Conservation (phyloP, 805 yeast genomes). For the Allodekkera sacchari region DNA sequence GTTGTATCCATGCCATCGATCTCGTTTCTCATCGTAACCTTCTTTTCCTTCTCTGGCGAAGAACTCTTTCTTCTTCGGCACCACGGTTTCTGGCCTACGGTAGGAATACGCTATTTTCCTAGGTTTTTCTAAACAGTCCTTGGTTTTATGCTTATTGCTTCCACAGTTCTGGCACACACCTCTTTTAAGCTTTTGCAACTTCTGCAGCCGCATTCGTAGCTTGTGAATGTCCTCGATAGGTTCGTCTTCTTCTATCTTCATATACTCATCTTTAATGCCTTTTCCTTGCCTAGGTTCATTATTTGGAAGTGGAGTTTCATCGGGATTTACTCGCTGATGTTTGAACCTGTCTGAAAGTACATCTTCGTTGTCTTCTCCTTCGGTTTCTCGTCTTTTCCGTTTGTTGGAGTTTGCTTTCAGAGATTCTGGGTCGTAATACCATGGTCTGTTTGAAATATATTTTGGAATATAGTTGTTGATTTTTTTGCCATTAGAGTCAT, state of each 20-base stretch:
- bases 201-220: neutral
- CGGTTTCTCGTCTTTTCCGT: conserved; percentile 18
- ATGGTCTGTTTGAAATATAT: conserved; percentile 32
- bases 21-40: conserved; percentile 65
- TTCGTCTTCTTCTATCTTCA: conserved; percentile 4
- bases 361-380: conserved; percentile 11
- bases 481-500: conserved; percentile 25
- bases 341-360: conserved; percentile 50
- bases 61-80: conserved; percentile 5
- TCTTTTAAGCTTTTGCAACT: conserved; percentile 9
- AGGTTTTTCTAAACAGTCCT: conserved; percentile 55
- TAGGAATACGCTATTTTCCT: conserved; percentile 29
- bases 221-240: neutral
- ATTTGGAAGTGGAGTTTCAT: conserved; percentile 30
- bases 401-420: conserved; percentile 19
- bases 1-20: conserved; percentile 77
- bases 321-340: conserved; percentile 46
- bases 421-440: conserved; percentile 27
- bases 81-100: conserved; percentile 13
- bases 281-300: conserved; percentile 45
- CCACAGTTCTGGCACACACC: conserved; percentile 56
- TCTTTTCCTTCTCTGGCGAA: conserved; percentile 20
- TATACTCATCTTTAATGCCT: conserved; percentile 45
- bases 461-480: conserved; percentile 26
- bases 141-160: conserved; percentile 35